Evolutionary conservation across 2,329 filamentous ascomycete genomes (phyloP), one percentile per base, ranked within the genome.

Genomic region (Didymella sp.): DNA sequence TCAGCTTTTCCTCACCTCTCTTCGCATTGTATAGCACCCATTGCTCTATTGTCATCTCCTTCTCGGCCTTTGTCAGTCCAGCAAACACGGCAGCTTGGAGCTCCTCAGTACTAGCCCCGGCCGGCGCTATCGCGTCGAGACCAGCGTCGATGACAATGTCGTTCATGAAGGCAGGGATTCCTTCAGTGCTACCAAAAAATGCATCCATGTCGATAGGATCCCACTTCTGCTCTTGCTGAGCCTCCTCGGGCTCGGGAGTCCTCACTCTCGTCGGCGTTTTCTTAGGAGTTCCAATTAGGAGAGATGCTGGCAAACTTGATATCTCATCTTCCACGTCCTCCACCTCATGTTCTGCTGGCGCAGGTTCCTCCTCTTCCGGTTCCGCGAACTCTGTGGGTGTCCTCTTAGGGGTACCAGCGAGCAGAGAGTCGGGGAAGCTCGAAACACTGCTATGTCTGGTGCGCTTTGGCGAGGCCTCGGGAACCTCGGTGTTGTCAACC

Each of bases 31-130:
- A 85, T 56, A 87, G 81, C 35, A 99, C 89, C 92, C 94, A 99
- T 75, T 97, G 88, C 74, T 96, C 92, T 0, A 98, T 91, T 5
- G 88, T 94, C 93, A 99, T 96, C 33, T 84, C 81, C 80, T 89
- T 92, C 79, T 98, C 95, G 0, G 87, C 85, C 50, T 84, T 89
- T 2, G 85, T 89, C 50, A 99, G 77, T 13, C 84, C 84, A 0
- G 81, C 81, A 12, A 85, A 86, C 35, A 82, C 80, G 12, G 70
- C 74, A 53, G 79, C 81, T 15, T 88, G 73, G 24, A 86, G 60
- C 4, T 58, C 78, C 9, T 78, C 60, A 0, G 64, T 42, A 2
- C 62, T 64, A 12, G 62, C 51, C 1, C 60, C 61, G 17, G 62
- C 51, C 0, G 60, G 48, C 13, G 64, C 56, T 37, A 73, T 65